Percentiles rank a stretch among this genome's conserved stretches.
phyloP scores from a whole-genome alignment of 2,329 filamentous ascomycete genomes.

The Ophiocordyceps unilateralis region DNA sequence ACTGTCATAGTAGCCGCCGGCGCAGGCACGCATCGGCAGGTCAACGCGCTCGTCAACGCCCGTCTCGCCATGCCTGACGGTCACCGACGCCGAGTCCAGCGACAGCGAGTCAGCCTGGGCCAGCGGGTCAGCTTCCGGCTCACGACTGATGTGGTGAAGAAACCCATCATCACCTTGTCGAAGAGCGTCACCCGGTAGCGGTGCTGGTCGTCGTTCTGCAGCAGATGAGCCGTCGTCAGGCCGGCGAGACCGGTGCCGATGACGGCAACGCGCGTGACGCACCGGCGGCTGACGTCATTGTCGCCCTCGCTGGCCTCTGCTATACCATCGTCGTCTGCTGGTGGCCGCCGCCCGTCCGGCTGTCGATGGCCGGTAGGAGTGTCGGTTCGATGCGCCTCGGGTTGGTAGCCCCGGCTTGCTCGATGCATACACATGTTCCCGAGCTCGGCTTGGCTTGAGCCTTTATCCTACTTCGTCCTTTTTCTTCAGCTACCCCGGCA shows the following conservation, averaged over 20 bases:
- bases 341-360: too few species aligned
- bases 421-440: too few species aligned
- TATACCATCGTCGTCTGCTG: too few species aligned
- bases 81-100: conserved; percentile 20
- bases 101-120: conserved; percentile 15
- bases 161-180: conserved; percentile 14
- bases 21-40: conserved; percentile 20
- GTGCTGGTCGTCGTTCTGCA: conserved; percentile 13
- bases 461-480: too few species aligned
- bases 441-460: too few species aligned
- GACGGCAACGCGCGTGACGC: conserved; percentile 11
- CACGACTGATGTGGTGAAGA: too few species aligned
- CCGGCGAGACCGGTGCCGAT: conserved; percentile 21
- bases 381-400: too few species aligned
- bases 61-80: conserved; percentile 14
- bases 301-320: not conserved
- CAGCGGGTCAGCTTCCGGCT: not conserved
- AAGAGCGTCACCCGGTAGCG: conserved; percentile 18
- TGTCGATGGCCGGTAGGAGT: too few species aligned
- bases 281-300: not conserved
- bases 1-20: conserved; percentile 33
- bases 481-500: too few species aligned
- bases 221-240: conserved; percentile 17
- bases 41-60: conserved; percentile 18
- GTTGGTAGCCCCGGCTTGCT: too few species aligned